Base-by-base conservation (phyloP, 345 rosid genomes). In the Eucalyptus curtisii region DNA sequence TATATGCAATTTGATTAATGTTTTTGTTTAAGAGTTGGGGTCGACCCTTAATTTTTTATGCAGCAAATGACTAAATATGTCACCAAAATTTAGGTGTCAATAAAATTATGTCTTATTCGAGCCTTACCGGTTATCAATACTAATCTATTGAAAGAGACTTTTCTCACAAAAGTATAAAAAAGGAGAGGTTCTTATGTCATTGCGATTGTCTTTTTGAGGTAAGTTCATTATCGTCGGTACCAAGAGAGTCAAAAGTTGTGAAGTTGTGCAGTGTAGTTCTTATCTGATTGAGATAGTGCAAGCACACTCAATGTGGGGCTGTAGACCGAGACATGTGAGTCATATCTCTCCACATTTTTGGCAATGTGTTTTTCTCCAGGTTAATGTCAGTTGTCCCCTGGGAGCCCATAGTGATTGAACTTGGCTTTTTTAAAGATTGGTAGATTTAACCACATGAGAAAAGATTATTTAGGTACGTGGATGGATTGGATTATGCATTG, bases 41-140 rank as follows among this genome's bases (percentile, higher is more conserved):
- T 52, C 2, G 0, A 20, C 10, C 57, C 57, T 7, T 3, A 52
- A 52, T 52, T 52, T 20, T 52, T 20, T 20, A 52, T 52, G 57
- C 10, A 52, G 5, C 5, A 7, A 52, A 52, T 20, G 25, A 52
- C 10, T 52, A 20, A 10, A 20, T 0, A 19, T 20, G 10, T 52
- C 33, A 61, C 33, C 0, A 30, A 13, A 27, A 30, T 61, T 61
- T 0, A 30, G 1, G 8, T 6, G 10, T 52, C 0, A 52, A 19
- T 52, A 3, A 52, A 20, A 52, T 52, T 25, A 52, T 20, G 4
- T 20, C 25, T 52, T 52, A 0, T 52, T 20, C 2, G 5, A 4
- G 10, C 57, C 10, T 17, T n/a, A 7, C 7, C 5, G 68, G 68
- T 27, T 64, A n/a, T n/a, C 1, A 20, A 64, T 64, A 64, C 31